A percentile compares a stretch with the other conserved stretches of the same genome.
Conservation (phyloP, 495 filamentous ascomycete species). For the Cercophora sp. region DNA sequence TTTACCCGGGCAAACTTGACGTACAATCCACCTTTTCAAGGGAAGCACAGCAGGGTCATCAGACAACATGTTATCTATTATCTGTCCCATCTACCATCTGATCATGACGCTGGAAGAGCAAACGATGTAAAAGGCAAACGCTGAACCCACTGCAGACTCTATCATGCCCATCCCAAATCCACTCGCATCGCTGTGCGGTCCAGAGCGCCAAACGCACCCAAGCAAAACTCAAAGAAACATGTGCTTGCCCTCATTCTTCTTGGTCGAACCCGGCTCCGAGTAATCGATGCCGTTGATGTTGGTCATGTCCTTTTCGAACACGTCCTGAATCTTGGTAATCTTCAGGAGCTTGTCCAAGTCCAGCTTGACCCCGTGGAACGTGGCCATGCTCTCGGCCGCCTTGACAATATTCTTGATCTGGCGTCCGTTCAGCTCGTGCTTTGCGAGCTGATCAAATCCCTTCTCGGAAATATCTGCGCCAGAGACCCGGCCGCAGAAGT, state of each 20-base stretch:
- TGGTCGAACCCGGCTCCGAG: conserved; percentile 26
- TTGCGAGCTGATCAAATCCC: conserved; percentile 40
- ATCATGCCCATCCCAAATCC: too few species aligned
- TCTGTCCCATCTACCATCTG: too few species aligned
- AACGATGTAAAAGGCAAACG: too few species aligned
- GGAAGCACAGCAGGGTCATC: too few species aligned
- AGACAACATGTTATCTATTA: too few species aligned
- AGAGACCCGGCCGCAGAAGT: conserved; percentile 38
- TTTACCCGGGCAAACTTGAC: too few species aligned
- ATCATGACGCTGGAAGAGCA: too few species aligned
- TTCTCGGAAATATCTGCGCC: conserved; percentile 39
- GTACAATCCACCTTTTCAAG: too few species aligned
- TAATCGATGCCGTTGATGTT: conserved; percentile 29
- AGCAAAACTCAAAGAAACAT: conserved; percentile 36
- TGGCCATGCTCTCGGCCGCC: conserved; percentile 42
- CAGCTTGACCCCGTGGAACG: conserved; percentile 26
- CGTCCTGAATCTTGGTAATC: conserved; percentile 30
- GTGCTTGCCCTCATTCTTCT: conserved; percentile 23
- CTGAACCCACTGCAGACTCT: too few species aligned
- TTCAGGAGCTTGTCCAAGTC: conserved; percentile 29
- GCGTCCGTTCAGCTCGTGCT: conserved; percentile 51
- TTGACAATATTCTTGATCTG: conserved; percentile 64
- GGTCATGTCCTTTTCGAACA: conserved; percentile 34
- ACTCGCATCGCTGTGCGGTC: too few species aligned
- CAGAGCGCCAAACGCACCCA: too few species aligned